Base-by-base conservation (phyloP, 2,329 filamentous ascomycete genomes). In the Penicillium paneum region DNA sequence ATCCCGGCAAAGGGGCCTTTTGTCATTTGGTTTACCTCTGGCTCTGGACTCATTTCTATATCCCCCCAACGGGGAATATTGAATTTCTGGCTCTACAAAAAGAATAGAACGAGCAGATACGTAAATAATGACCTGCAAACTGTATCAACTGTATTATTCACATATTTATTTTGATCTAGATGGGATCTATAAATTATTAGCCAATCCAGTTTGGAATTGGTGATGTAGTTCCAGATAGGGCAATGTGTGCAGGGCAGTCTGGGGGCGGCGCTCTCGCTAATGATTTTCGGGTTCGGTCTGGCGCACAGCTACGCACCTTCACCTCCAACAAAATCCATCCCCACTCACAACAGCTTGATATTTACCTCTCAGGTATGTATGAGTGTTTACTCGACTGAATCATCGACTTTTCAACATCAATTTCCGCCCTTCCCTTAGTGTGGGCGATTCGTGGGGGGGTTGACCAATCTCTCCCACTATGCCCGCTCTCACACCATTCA, bases 211-310 rank as follows among this genome's bases (percentile, higher is more conserved):
- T 28, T 3, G 34, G 34, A 43, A 39, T 45, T 54, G 48, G 38
- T 52, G 54, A 41, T 26, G 39, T 52, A 50, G 41, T 51, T 54
- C 55, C 54, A 56, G 52, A 62, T 62, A 60, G 57, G 60, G 61
- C 61, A 66, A 58, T 70, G 56, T 68, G 66, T 68, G 67, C 47
- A 17, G 26, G 45, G 28, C 36, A 64, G 64, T 67, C 63, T 56
- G 60, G 64, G 64, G 61, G 66, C 66, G 69, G 66, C 21, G 65
- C 66, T 64, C 71, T 74, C 71, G 72, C 72, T 75, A 75, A 74
- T 71, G 70, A 69, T 72, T 74, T 75, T 75, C 70, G 71, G 73
- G 63, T 67, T 32, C 64, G 66, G 63, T 63, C 61, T 69, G 69
- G 69, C 72, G 71, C 71, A 74, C 72, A 73, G 68, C 70, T 68